Percentiles rank a stretch among this genome's conserved stretches.
Conservation (phyloP, 306 rosid genomes). For the Gastrolobium bilobum region DNA sequence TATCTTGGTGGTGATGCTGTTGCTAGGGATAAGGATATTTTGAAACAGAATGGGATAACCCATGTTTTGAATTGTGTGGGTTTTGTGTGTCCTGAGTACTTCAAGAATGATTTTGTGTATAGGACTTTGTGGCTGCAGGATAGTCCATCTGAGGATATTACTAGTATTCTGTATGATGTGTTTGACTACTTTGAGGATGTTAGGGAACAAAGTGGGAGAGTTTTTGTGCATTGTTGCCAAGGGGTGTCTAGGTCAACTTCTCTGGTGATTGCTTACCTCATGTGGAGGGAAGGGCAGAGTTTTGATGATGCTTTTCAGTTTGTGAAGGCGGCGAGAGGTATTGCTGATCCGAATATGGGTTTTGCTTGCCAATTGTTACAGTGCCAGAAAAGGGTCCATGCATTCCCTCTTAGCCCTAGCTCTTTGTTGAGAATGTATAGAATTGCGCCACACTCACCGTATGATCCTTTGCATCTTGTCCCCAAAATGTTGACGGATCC, state of each 20-base stretch:
- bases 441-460: conserved; percentile 94
- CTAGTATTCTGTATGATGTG: conserved; percentile 93
- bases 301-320: conserved; percentile 99
- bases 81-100: conserved; percentile 97
- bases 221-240: conserved; percentile 98
- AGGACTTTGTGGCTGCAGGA: conserved; percentile 98
- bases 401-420: conserved; percentile 98
- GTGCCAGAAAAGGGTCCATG: conserved; percentile 99
- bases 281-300: conserved; percentile 99
- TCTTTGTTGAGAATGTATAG: conserved; percentile 93
- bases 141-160: conserved; percentile 97
- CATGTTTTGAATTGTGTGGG: conserved; percentile 98
- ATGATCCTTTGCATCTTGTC: conserved; percentile 98
- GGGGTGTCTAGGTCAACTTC: conserved; percentile 99
- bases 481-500: conserved; percentile 96
- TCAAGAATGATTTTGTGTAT: conserved; percentile 85
- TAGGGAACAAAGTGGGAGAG: conserved; percentile 90
- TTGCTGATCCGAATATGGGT: conserved; percentile 99
- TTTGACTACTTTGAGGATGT: conserved; percentile 99
- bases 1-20: conserved; percentile 99
- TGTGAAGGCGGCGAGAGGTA: conserved; percentile 99
- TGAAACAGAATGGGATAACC: conserved; percentile 87
- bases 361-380: conserved; percentile 97
- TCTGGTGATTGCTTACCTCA: conserved; percentile 92
- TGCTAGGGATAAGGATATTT: conserved; percentile 90